Evolutionary conservation across 2,329 filamentous ascomycete genomes (phyloP).

Genomic region (Ophiostoma pallidulum): DNA sequence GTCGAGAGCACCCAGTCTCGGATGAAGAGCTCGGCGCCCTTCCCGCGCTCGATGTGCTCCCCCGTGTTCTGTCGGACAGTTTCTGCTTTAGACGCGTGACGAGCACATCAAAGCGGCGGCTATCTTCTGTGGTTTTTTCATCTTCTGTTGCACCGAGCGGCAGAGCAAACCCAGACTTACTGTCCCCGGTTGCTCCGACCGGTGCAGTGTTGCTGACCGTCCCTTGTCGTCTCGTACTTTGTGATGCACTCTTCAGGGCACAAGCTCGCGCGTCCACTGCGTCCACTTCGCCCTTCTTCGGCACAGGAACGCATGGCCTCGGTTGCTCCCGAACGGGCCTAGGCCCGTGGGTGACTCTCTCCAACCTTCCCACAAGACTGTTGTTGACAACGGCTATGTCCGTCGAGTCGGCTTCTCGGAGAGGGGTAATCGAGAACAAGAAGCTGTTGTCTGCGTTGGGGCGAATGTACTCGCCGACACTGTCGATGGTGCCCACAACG

Average conservation of each 20-base stretch:
- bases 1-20: background rate
- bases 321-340: background rate
- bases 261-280: too few species aligned
- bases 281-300: background rate
- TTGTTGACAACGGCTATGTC: background rate
- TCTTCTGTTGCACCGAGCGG: background rate
- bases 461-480: slow-evolving; percentile 1
- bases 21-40: background rate
- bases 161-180: background rate
- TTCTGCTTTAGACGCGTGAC: slow-evolving; percentile 12
- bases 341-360: too few species aligned
- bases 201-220: too few species aligned
- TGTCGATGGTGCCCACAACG: slow-evolving; percentile 1
- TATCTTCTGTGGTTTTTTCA: background rate
- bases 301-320: background rate
- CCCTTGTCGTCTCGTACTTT: too few species aligned
- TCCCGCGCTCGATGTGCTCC: background rate
- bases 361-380: slow-evolving; percentile 3
- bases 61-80: slow-evolving; percentile 1
- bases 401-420: background rate
- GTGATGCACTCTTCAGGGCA: too few species aligned
- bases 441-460: slow-evolving; percentile 4
- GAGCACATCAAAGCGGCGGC: slow-evolving; percentile 12
- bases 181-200: too few species aligned
- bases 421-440: slow-evolving; percentile 13